Evolutionary conservation across 805 yeast genomes (phyloP).

Genomic region (Lipomyces anomalus): DNA sequence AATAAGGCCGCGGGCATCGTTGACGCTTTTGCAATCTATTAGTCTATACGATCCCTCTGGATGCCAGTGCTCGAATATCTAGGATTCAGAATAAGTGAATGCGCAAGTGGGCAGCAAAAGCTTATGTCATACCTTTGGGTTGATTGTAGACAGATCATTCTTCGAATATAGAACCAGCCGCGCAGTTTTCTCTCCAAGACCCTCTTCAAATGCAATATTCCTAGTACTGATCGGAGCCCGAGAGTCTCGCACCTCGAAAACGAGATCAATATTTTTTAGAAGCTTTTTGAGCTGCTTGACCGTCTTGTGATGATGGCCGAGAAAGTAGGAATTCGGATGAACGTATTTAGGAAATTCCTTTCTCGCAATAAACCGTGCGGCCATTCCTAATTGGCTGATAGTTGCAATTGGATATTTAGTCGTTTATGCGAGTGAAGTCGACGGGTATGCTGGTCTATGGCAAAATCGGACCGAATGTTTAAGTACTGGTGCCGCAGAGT

Average conservation of each 20-base stretch:
- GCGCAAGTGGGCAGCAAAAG: neutral
- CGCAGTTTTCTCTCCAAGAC: slow-evolving; percentile 48
- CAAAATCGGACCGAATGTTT: too few species aligned
- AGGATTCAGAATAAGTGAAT: neutral
- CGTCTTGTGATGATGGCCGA: slow-evolving; percentile 86
- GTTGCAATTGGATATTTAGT: too few species aligned
- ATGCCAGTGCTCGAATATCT: slow-evolving; percentile 47
- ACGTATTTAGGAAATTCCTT: too few species aligned
- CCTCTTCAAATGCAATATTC: slow-evolving; percentile 69
- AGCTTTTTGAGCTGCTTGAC: slow-evolving; percentile 57
- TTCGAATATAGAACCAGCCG: slow-evolving; percentile 72
- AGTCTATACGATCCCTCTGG: slow-evolving; percentile 44
- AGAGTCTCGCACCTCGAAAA: slow-evolving; percentile 80
- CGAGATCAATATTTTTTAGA: slow-evolving; percentile 73
- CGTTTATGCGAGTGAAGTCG: too few species aligned
- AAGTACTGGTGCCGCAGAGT: too few species aligned
- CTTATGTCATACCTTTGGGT: slow-evolving; percentile 29
- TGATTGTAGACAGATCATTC: slow-evolving; percentile 53
- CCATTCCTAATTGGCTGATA: too few species aligned
- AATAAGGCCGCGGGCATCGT: too few species aligned
- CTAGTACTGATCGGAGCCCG: slow-evolving; percentile 84
- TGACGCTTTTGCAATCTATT: too few species aligned
- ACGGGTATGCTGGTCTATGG: too few species aligned
- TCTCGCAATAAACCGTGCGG: too few species aligned
- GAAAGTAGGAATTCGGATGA: slow-evolving; percentile 66